Evolutionary conservation across 2,329 filamentous ascomycete species (phyloP).

Genomic region (Nemania bipapillata): DNA sequence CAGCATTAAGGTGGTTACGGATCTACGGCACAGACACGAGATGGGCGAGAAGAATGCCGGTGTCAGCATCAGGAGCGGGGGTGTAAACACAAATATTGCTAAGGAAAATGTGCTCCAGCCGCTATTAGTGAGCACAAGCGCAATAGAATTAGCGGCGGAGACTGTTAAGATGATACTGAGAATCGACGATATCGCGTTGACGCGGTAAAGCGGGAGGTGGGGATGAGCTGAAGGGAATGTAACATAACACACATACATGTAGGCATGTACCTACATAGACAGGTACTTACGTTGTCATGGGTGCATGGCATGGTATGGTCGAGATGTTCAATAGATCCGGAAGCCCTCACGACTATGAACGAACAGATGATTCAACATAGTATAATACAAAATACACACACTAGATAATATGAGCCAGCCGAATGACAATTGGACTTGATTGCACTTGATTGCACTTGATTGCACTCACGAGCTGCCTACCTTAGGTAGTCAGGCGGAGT

Average conservation of each 20-base stretch:
- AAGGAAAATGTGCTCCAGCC: constrained; percentile 98
- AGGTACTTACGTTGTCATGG: background rate
- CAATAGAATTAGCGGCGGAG: constrained; percentile 95
- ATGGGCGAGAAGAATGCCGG: constrained; percentile 95
- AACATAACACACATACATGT: constrained; percentile 37
- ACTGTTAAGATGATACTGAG: constrained; percentile 93
- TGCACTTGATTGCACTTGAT: too few relatives aligned
- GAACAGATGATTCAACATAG: background rate
- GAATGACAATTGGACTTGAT: background rate
- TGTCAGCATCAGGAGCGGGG: constrained; percentile 97
- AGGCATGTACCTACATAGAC: too few relatives aligned
- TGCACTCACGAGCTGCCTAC: too few relatives aligned
- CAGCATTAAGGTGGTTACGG: constrained; percentile 98
- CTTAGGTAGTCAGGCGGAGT: too few relatives aligned
- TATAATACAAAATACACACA: background rate
- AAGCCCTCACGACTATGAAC: constrained; percentile 30
- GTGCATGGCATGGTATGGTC: constrained; percentile 22
- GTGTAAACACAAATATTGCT: constrained; percentile 95
- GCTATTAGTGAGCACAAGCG: constrained; percentile 93
- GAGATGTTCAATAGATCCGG: constrained; percentile 35
- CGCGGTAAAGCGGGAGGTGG: constrained; percentile 57
- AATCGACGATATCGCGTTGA: constrained; percentile 74
- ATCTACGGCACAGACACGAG: constrained; percentile 91
- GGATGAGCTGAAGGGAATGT: constrained; percentile 38
- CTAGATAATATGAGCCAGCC: too few relatives aligned